These are phyloP conservation scores for Puya raimondii DNA, from an alignment of 176 grass and related monocot genomes.

Conservation along the genomic window DNA sequence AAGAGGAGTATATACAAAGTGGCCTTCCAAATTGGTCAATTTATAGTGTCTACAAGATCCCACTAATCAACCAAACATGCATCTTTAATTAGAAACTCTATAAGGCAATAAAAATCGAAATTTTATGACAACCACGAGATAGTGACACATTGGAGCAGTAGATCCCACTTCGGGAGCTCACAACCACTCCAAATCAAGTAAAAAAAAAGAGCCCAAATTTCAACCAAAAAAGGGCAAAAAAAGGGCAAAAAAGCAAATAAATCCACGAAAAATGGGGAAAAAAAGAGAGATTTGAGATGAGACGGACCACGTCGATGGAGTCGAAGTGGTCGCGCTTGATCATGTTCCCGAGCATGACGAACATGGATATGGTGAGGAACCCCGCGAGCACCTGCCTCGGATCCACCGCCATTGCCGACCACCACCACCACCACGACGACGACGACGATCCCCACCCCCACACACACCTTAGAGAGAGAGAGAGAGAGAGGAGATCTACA, in stretches of 20 bases:
- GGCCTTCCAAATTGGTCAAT: no score
- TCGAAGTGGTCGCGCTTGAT: conserved; percentile 77
- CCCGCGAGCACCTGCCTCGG: conserved; percentile 64
- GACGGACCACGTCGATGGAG: conserved; percentile 21
- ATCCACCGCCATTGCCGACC: conserved; percentile 47
- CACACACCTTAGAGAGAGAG: not conserved
- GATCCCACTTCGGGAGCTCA: no score
- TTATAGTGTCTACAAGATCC: no score
- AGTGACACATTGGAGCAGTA: no score
- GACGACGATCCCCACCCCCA: conserved; percentile 3
- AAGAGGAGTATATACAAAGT: no score
- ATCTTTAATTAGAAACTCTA: no score
- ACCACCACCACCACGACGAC: no score
- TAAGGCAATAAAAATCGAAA: no score
- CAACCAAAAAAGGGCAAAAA: not conserved
- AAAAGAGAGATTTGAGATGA: not conserved
- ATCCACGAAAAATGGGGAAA: not conserved
- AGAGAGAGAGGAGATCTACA: not conserved
- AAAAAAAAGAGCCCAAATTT: no score
- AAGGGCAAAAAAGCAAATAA: not conserved
- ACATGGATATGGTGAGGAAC: conserved; percentile 81
- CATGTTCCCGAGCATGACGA: conserved; percentile 85
- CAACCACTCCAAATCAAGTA: no score
- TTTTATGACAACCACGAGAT: no score
- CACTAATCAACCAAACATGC: no score